These are phyloP conservation scores for Pseudocercospora musae DNA, from an alignment of 2,329 filamentous ascomycete species.

Conservation along the genomic window DNA sequence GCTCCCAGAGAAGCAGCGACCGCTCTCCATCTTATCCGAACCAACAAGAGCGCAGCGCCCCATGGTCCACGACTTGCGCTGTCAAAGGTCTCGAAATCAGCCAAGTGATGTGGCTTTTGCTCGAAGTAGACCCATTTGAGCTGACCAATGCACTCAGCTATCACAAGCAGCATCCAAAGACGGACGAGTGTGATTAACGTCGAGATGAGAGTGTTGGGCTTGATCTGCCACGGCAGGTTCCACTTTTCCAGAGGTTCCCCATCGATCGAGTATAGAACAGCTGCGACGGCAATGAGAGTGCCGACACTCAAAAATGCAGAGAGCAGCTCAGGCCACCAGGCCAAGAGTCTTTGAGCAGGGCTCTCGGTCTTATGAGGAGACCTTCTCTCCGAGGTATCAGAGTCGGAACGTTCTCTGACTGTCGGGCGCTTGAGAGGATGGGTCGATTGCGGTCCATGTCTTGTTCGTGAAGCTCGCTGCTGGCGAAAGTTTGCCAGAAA, in stretches of 20 bases:
- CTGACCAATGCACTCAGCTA: not conserved
- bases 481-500: not conserved
- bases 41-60: not conserved
- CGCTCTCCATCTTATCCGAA: not conserved
- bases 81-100: not conserved
- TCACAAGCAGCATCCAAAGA: not conserved
- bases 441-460: not conserved
- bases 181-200: not conserved
- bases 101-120: not conserved
- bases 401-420: not conserved
- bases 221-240: slow-evolving; percentile 1
- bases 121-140: slow-evolving; percentile 1
- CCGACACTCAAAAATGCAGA: not conserved
- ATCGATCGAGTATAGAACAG: not conserved
- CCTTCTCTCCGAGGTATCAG: not conserved
- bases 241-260: not conserved
- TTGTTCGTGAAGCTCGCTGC: not conserved
- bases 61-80: not conserved
- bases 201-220: slow-evolving; percentile 1
- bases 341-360: not conserved
- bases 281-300: not conserved
- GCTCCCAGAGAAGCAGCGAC: not conserved
- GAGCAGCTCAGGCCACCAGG: slow-evolving; percentile 1
- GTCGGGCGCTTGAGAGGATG: not conserved
- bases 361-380: not conserved